Conservation (phyloP, 768 basidiomycete genomes). For the Boletus patriciae region DNA sequence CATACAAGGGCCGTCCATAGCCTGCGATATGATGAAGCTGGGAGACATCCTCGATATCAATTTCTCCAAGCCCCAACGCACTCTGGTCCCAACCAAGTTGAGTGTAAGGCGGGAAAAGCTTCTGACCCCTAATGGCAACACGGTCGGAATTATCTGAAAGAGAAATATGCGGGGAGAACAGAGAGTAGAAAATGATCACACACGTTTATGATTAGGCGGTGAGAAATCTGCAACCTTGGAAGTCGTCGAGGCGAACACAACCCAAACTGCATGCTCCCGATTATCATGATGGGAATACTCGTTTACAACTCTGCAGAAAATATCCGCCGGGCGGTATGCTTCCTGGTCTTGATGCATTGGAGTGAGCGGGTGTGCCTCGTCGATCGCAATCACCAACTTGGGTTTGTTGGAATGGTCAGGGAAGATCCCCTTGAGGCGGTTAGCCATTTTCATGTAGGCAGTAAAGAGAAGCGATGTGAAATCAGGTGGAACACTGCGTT, state of each 20-base stretch:
- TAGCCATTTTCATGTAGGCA: neutral
- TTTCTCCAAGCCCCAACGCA: neutral
- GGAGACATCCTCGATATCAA: conserved; percentile 1
- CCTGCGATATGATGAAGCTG: neutral
- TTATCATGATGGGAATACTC: conserved; percentile 2
- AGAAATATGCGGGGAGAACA: neutral
- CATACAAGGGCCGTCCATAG: conserved; percentile 1
- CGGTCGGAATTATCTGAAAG: conserved; percentile 12
- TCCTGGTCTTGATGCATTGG: neutral
- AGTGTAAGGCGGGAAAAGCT: conserved; percentile 8
- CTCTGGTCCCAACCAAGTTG: conserved; percentile 20
- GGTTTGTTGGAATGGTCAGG: neutral
- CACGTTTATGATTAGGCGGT: neutral
- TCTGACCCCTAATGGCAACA: neutral
- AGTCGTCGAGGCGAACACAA: neutral
- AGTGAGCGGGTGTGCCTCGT: conserved; percentile 11
- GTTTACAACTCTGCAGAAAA: conserved; percentile 2
- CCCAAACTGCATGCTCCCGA: neutral
- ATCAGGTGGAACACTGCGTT: no score
- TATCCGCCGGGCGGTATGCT: conserved; percentile 4
- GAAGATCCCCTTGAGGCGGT: neutral
- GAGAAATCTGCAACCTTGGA: neutral
- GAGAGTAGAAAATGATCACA: neutral
- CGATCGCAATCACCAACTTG: conserved; percentile 17
- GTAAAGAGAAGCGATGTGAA: neutral